Evolutionary conservation across 2,329 filamentous ascomycete genomes (phyloP).

Genomic region (Emmonsiellopsis sp.): DNA sequence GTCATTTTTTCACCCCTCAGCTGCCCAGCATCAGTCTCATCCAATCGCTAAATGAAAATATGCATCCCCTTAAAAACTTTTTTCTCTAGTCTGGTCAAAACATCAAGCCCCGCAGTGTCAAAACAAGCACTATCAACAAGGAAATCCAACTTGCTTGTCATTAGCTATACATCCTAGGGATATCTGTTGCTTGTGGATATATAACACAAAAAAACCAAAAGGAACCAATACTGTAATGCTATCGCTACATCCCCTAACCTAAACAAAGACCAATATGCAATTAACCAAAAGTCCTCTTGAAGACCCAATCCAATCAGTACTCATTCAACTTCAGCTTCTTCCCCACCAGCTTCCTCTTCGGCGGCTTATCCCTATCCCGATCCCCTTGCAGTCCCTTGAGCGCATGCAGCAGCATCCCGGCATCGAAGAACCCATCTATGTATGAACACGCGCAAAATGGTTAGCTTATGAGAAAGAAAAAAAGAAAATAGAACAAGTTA

Average conservation of each 20-base stretch:
- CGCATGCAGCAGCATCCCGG: constrained; percentile 84
- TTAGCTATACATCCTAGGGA: no score
- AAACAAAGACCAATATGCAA: not conserved
- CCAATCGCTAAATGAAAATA: no score
- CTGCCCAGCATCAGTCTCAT: no score
- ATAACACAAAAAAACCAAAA: no score
- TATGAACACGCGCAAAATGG: constrained; percentile 17
- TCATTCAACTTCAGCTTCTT: constrained; percentile 42
- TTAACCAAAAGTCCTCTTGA: not conserved
- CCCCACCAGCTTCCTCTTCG: constrained; percentile 34
- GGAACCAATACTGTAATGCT: not conserved
- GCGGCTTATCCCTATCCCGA: constrained; percentile 30
- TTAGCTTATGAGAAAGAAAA: constrained; percentile 13
- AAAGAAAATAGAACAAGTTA: constrained; percentile 8
- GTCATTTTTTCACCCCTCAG: no score
- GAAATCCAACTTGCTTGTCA: no score
- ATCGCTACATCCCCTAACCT: not conserved
- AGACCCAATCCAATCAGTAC: constrained; percentile 25
- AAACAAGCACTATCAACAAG: no score
- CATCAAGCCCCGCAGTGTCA: no score
- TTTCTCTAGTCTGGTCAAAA: no score
- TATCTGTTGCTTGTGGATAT: no score
- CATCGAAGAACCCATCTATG: constrained; percentile 95
- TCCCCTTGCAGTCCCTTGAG: constrained; percentile 53
- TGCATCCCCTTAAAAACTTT: no score